A percentile compares a stretch with the other conserved stretches of the same genome.
Evolutionary conservation across 192 early-diverging fungal genomes (phyloP).

Genomic region (Entophlyctis helioformis): DNA sequence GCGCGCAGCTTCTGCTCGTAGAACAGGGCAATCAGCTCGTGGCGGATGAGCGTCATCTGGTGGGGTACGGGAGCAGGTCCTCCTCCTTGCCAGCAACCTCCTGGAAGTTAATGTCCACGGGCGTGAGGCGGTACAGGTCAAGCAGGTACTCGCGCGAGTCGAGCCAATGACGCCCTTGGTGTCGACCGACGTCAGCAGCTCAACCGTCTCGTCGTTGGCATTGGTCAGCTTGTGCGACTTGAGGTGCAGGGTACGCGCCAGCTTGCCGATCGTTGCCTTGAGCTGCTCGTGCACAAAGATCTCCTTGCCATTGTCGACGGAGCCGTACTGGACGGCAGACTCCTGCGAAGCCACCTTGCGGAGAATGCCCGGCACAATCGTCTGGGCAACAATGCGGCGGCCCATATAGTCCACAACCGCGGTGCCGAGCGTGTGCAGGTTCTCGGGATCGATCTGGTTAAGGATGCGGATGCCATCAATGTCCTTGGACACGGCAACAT

Average conservation of each 20-base stretch:
- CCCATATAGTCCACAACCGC: constrained; percentile 91
- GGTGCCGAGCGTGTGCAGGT: constrained; percentile 79
- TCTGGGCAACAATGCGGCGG: constrained; percentile 81
- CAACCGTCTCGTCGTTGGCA: constrained; percentile 44
- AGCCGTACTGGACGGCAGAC: constrained; percentile 76
- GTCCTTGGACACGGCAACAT: constrained; percentile 91
- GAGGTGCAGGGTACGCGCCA: constrained; percentile 71
- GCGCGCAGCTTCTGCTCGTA: constrained; percentile 58
- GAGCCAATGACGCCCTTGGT: constrained; percentile 83
- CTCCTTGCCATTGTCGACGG: constrained; percentile 69
- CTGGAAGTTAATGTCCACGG: constrained; percentile 82
- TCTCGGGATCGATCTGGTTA: constrained; percentile 60
- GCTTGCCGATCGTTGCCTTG: constrained; percentile 54
- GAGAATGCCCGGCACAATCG: constrained; percentile 75
- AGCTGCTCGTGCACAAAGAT: constrained; percentile 60
- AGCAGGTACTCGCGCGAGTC: constrained; percentile 87
- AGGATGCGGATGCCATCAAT: constrained; percentile 76
- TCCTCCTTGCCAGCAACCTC: constrained; percentile 48
- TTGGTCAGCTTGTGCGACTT: constrained; percentile 63
- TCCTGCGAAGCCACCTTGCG: constrained; percentile 44
- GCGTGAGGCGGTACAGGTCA: constrained; percentile 84
- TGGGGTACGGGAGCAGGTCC: constrained; percentile 71
- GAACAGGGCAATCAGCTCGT: constrained; percentile 74
- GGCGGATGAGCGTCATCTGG: constrained; percentile 67
- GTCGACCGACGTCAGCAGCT: constrained; percentile 73